Percentiles rank a stretch among this genome's conserved stretches.
These are phyloP conservation scores for Pleurotus djamor DNA, from an alignment of 768 basidiomycete genomes.

Conservation along the genomic window DNA sequence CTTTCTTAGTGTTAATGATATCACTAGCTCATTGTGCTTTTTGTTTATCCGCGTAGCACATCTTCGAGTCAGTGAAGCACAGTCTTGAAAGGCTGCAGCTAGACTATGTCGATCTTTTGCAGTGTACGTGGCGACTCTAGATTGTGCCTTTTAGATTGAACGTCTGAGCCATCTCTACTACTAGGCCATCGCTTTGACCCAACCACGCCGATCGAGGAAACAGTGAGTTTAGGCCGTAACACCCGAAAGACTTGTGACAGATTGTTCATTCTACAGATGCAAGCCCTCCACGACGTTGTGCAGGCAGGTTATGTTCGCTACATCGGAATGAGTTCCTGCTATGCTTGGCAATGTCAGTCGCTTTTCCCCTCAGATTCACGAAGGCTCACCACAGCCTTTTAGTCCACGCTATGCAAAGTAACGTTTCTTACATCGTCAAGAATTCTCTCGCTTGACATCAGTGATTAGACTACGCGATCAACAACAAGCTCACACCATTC, in stretches of 20 bases:
- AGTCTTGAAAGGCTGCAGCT: slow-evolving; percentile 51
- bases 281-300: slow-evolving; percentile 46
- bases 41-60: slow-evolving; percentile 35
- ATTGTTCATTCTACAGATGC: slow-evolving; percentile 27
- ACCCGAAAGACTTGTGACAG: neutral
- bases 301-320: slow-evolving; percentile 42
- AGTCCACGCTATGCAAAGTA: slow-evolving; percentile 17
- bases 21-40: neutral
- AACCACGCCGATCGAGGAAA: slow-evolving; percentile 38
- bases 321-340: slow-evolving; percentile 36
- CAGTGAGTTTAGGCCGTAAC: slow-evolving; percentile 11
- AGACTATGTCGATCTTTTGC: slow-evolving; percentile 60
- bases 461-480: slow-evolving; percentile 34
- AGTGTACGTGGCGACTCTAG: slow-evolving; percentile 31
- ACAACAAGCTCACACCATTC: slow-evolving; percentile 47
- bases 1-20: neutral
- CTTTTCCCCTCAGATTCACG: neutral
- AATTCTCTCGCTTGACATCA: neutral
- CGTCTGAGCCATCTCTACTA: too few species aligned
- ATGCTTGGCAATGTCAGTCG: slow-evolving; percentile 24
- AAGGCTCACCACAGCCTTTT: neutral
- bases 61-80: slow-evolving; percentile 50
- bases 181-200: slow-evolving; percentile 34
- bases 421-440: neutral
- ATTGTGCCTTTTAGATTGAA: neutral